Evolutionary conservation across 2,329 filamentous ascomycete species (phyloP), one percentile per base, ranked within the genome.

Genomic region (Botrytis fragariae): DNA sequence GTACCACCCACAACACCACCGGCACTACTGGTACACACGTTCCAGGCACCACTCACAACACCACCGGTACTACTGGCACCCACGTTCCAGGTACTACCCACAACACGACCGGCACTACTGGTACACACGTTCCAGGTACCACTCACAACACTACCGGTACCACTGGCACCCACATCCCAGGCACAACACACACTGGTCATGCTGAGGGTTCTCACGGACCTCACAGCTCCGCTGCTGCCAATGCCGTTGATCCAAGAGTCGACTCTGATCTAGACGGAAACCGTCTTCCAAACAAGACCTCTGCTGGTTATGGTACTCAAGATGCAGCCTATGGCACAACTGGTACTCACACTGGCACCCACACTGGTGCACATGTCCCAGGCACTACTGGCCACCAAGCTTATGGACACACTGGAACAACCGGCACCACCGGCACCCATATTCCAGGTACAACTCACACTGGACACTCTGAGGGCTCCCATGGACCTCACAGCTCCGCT

Each of bases 261-360:
- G 82, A 84, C 74, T 74, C 72, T 32, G 75, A 76, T 44, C 83
- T 86, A 1, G 87, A 89, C 78, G 84, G 85, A 68, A 85, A 83
- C 80, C 84, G 84, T 42, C 60, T 62, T 62, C 60, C 60, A 22
- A 62, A 62, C 35, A 62, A 62, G 60, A 62, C 60, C 25, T 62
- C 60, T 39, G 60, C 22, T 5, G 60, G 60, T 2, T 62, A 62
- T 10, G 60, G 60, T 25, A 62, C 60, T 42, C 35, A 62, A 39
- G 60, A 62, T 42, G 22, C 60, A 18, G 22, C 35, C 7, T 62
- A 62, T 9, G 60, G 60, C 25, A 62, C 60, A 16, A 44, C 61
- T 87, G 57, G 65, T 9, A 18, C 65, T 4, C 64, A 67, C 42
- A 67, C 64, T 45, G 62, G 63, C 5, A 25, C 59, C 25, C 57